phyloP scores from a whole-genome alignment of 495 filamentous ascomycete species.

The Annulohypoxylon nitens region DNA sequence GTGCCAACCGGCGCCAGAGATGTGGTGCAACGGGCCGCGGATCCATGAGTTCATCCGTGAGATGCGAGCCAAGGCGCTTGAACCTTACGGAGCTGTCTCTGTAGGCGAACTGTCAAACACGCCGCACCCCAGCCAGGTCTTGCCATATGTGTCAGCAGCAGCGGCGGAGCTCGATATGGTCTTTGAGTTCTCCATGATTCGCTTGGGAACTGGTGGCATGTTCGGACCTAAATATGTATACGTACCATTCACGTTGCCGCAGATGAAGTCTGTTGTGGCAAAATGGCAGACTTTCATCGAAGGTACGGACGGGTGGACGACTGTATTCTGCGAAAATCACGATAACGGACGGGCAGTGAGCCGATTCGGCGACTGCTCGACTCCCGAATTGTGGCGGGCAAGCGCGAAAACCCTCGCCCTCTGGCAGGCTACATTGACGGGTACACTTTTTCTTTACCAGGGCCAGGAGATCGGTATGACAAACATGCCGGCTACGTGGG shows the following conservation, averaged over 20 bases:
- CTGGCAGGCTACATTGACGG: constrained; percentile 69
- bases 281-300: constrained; percentile 78
- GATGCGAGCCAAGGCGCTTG: constrained; percentile 71
- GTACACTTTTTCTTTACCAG: constrained; percentile 81
- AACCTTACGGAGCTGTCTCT: constrained; percentile 74
- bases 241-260: constrained; percentile 62
- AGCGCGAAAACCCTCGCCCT: constrained; percentile 75
- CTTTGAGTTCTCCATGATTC: constrained; percentile 77
- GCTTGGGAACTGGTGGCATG: constrained; percentile 64
- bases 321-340: constrained; percentile 80
- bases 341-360: constrained; percentile 76
- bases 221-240: constrained; percentile 56
- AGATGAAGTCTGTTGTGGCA: constrained; percentile 70
- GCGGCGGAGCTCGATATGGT: constrained; percentile 79
- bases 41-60: constrained; percentile 75
- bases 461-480: constrained; percentile 84
- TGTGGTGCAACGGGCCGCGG: constrained; percentile 73
- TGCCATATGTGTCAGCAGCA: constrained; percentile 68
- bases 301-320: constrained; percentile 78
- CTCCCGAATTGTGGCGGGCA: constrained; percentile 59
- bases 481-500: constrained; percentile 75
- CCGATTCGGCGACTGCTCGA: constrained; percentile 65
- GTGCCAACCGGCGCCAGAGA: constrained; percentile 63
- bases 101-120: constrained; percentile 80
- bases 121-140: constrained; percentile 68